Evolutionary conservation across 1,139 yeast species (phyloP).

Genomic region (Protomyces gravidus): DNA sequence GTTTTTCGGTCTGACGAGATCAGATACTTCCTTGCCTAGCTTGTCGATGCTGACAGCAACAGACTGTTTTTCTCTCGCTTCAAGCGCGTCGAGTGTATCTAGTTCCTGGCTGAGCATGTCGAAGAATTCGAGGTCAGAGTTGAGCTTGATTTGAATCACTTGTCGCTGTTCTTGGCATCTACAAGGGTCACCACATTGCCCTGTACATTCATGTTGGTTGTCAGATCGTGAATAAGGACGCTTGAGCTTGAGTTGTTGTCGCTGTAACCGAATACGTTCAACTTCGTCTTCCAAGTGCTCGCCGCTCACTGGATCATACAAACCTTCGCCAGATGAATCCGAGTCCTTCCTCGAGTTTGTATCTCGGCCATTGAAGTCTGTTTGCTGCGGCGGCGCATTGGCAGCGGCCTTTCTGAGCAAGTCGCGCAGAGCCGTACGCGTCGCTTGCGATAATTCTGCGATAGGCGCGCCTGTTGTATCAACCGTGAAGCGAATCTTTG

Average conservation of each 20-base stretch:
- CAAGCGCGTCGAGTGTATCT: conserved; percentile 49
- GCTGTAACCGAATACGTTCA: neutral
- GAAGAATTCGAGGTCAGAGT: conserved; percentile 52
- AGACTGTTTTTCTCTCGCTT: conserved; percentile 45
- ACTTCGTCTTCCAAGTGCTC: neutral
- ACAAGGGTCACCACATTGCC: neutral
- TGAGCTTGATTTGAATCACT: conserved; percentile 40
- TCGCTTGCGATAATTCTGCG: conserved; percentile 14
- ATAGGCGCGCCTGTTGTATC: conserved; percentile 8
- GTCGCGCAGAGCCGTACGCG: conserved; percentile 22
- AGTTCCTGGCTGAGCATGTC: conserved; percentile 56
- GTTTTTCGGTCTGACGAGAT: conserved; percentile 46
- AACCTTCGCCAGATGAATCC: neutral
- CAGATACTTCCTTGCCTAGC: conserved; percentile 47
- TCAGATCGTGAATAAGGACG: neutral
- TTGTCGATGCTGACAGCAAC: conserved; percentile 35
- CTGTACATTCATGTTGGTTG: too few relatives aligned
- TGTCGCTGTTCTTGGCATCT: conserved; percentile 10
- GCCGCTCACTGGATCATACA: neutral
- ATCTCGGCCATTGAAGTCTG: neutral
- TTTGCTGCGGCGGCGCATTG: neutral
- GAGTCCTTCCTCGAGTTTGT: neutral
- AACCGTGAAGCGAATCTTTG: conserved; percentile 34
- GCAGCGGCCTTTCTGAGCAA: conserved; percentile 11
- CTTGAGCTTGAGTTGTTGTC: neutral